Percentiles rank a stretch among this genome's conserved stretches.
phyloP scores from a whole-genome alignment of 2,329 filamentous ascomycete species.

The Botryotinia globosa region DNA sequence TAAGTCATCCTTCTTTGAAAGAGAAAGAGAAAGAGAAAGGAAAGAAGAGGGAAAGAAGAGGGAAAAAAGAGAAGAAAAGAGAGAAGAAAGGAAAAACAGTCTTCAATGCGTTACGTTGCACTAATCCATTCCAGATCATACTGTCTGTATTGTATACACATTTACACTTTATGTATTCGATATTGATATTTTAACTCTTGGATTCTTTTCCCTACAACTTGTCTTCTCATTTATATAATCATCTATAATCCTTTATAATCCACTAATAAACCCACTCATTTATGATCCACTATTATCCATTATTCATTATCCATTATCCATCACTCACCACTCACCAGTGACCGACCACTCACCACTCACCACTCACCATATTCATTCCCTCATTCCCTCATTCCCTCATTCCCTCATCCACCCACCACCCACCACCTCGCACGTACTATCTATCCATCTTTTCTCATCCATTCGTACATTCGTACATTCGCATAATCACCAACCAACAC shows the following conservation, averaged over 20 bases:
- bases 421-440: neutral
- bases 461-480: neutral
- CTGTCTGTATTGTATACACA: neutral
- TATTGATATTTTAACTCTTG: neutral
- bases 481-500: neutral
- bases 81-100: neutral
- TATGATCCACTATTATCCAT: neutral
- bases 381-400: too few relatives aligned
- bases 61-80: too few relatives aligned
- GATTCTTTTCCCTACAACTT: too few relatives aligned
- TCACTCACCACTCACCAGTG: too few relatives aligned
- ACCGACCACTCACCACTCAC: too few relatives aligned
- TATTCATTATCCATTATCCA: neutral
- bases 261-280: neutral
- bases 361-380: too few relatives aligned
- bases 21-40: neutral
- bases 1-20: too few relatives aligned
- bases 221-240: too few relatives aligned
- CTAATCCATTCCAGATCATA: neutral
- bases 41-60: too few relatives aligned
- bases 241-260: too few relatives aligned
- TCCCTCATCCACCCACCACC: neutral
- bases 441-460: neutral
- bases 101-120: neutral
- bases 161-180: neutral